Conservation (phyloP, 129 eudicot genomes). For the Arctium lappa region DNA sequence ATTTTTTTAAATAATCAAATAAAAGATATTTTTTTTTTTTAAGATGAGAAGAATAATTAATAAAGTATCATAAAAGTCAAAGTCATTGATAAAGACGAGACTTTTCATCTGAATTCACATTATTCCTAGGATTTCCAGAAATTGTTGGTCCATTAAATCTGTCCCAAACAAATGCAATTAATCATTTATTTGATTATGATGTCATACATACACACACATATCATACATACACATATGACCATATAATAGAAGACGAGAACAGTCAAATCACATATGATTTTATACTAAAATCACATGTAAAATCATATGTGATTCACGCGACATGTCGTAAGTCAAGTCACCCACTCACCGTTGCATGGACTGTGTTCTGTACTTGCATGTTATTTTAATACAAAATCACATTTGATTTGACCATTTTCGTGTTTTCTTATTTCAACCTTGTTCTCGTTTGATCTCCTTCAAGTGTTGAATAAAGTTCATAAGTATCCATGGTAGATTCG, state of each 20-base stretch:
- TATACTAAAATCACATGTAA: too few species aligned
- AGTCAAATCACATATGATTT: too few species aligned
- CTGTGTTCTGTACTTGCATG: too few species aligned
- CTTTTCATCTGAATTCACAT: background rate
- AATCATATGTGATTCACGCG: too few species aligned
- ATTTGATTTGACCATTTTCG: too few species aligned
- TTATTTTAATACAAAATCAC: too few species aligned
- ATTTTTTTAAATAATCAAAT: background rate
- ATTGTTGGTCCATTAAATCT: background rate
- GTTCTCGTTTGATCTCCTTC: background rate
- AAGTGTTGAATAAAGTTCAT: background rate
- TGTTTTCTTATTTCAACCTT: too few species aligned
- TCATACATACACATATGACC: too few species aligned
- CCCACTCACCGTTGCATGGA: too few species aligned
- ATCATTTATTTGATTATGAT: background rate
- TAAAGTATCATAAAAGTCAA: background rate
- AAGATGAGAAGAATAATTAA: background rate
- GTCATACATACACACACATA: too few species aligned
- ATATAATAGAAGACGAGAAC: too few species aligned
- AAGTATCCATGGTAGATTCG: background rate
- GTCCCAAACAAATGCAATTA: background rate
- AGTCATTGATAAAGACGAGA: background rate
- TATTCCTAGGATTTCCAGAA: slow-evolving; percentile 20
- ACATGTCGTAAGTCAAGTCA: too few species aligned
- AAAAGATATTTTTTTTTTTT: background rate